phyloP scores from a whole-genome alignment of 768 basidiomycete species.

The Ramaria sp. region DNA sequence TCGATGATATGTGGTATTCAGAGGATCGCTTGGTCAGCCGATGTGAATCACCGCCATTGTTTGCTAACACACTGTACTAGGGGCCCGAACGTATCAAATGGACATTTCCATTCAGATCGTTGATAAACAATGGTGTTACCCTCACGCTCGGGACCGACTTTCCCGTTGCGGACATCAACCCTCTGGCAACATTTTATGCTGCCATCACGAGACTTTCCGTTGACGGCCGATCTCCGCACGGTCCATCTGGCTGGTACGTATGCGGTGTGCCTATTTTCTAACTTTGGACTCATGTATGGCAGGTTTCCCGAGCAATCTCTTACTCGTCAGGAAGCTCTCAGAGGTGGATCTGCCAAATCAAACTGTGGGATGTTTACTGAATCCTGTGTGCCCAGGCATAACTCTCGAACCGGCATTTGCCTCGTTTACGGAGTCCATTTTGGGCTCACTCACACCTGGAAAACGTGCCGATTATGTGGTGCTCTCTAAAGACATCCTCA shows the following conservation, averaged over 20 bases:
- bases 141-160: slow-evolving; percentile 89
- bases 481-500: slow-evolving; percentile 74
- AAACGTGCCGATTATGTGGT: slow-evolving; percentile 87
- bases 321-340: slow-evolving; percentile 71
- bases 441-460: slow-evolving; percentile 61
- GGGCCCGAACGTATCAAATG: slow-evolving; percentile 75
- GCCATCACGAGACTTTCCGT: slow-evolving; percentile 64
- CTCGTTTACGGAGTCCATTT: slow-evolving; percentile 1
- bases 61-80: neutral
- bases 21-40: slow-evolving; percentile 47
- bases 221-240: slow-evolving; percentile 74
- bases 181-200: slow-evolving; percentile 83
- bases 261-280: neutral
- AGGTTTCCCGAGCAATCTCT: slow-evolving; percentile 75
- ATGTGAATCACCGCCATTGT: neutral
- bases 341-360: slow-evolving; percentile 59
- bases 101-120: slow-evolving; percentile 81
- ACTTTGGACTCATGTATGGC: neutral
- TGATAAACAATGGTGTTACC: slow-evolving; percentile 41
- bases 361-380: neutral
- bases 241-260: slow-evolving; percentile 67
- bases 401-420: neutral
- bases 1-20: slow-evolving; percentile 89
- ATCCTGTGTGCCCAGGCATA: neutral
- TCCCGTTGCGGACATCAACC: slow-evolving; percentile 86